Base-by-base conservation (phyloP, 768 basidiomycete species). In the Boletus sp. region DNA sequence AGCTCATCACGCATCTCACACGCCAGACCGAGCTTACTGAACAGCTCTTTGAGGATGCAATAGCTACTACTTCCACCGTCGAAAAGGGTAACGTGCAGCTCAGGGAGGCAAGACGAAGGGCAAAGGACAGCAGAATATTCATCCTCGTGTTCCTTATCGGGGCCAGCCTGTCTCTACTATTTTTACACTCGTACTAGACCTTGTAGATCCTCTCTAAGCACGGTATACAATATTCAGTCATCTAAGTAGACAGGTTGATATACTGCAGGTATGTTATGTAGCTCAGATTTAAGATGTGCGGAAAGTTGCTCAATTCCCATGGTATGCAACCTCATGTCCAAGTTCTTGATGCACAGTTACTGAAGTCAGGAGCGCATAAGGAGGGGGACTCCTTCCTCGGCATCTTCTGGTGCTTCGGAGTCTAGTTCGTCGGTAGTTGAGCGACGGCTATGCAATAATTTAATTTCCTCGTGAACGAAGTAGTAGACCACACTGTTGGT, bases 11-110 rank as follows among this genome's bases (percentile, higher is more conserved):
- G 14, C 93, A 98, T 67, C 79, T 99, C 38, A 87, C 88, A 34
- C 81, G 78, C 64, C 97, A 99, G 77, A 89, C 89, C 3, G 95
- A 95, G 74, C 72, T 94, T 60, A 93, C 94, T 10, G 95, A 98
- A 64, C 85, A 92, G 70, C 74, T 99, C 56, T 97, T 93, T 66
- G 93, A 97, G 61, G 96, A 99, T 65, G 95, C 93, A 9, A 87
- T 97, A 50, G 83, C 88, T 2, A 90, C 90, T 29, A 88, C 91
- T 11, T 85, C 83, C 8, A 88, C 85, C 44, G 86, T 98, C 37
- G 89, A 90, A 61, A 90, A 88, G 69, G 94, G 96, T 33, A 98
- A 98, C 62, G 77, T 80, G 40, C 93, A 99, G 71, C 78, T 99
- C 52, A 85, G 82, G 69, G 92, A 94, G 74, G 96, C 97, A 15